These are phyloP conservation scores for Cryptococcus sp. DNA, from an alignment of 1,284 basidiomycete species.

Conservation along the genomic window DNA sequence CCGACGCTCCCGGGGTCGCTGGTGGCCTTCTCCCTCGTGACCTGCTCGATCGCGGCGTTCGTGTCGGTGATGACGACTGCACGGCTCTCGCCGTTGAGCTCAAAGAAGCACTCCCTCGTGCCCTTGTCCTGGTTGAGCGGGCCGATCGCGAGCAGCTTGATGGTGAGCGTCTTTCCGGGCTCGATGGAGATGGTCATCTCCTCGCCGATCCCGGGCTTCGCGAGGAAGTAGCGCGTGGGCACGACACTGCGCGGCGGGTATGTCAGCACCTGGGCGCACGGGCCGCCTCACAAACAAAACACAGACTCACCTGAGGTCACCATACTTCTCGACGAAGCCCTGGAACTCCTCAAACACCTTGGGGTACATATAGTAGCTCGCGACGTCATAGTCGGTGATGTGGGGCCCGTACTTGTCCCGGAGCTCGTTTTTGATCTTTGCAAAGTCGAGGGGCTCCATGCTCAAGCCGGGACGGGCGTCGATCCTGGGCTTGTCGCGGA, in stretches of 20 bases:
- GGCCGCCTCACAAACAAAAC: background rate
- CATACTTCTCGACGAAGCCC: conserved; percentile 88
- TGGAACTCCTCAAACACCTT: conserved; percentile 98
- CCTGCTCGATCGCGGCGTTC: conserved; percentile 90
- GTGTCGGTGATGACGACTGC: conserved; percentile 93
- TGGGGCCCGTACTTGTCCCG: conserved; percentile 91
- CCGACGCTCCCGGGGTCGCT: conserved; percentile 92
- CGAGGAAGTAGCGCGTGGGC: conserved; percentile 96
- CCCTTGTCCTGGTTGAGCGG: conserved; percentile 87
- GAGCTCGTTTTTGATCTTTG: conserved; percentile 90
- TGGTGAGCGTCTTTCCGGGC: conserved; percentile 93
- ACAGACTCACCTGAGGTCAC: conserved; percentile 73
- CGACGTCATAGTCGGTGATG: conserved; percentile 88
- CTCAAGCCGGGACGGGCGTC: conserved; percentile 86
- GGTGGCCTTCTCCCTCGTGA: conserved; percentile 90
- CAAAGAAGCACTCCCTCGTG: conserved; percentile 94
- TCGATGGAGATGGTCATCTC: conserved; percentile 97
- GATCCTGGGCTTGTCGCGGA: conserved; percentile 90
- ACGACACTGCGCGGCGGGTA: conserved; percentile 60
- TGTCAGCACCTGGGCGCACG: background rate
- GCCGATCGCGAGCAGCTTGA: conserved; percentile 92
- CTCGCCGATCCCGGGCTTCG: conserved; percentile 84
- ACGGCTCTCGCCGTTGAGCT: conserved; percentile 94
- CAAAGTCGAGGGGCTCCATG: conserved; percentile 88
- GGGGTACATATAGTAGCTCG: conserved; percentile 70